Conservation (phyloP, 2,329 filamentous ascomycete genomes). For the Diaporthe nobilis region DNA sequence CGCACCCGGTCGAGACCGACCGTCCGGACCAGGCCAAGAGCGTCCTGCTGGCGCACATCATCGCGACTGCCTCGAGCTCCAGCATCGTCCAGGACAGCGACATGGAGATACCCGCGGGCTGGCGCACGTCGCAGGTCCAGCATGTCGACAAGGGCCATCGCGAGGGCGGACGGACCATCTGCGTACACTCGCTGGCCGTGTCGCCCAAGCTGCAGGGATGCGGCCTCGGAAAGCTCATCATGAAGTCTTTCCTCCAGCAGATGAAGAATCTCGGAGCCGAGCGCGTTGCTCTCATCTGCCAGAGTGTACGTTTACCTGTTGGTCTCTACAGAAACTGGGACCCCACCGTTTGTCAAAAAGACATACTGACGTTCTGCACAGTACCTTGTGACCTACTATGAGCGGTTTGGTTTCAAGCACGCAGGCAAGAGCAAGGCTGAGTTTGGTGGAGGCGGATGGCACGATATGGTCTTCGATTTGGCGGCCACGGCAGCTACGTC, state of each 20-base stretch:
- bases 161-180: conserved; percentile 80
- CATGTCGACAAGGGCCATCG: conserved; percentile 75
- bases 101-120: conserved; percentile 81
- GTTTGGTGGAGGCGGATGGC: conserved; percentile 86
- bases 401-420: conserved; percentile 80
- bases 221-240: conserved; percentile 79
- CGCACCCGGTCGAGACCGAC: conserved; percentile 72
- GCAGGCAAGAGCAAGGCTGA: conserved; percentile 77
- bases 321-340: conserved; percentile 28
- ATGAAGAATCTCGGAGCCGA: conserved; percentile 80
- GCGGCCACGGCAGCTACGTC: conserved; percentile 23
- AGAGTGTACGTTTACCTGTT: conserved; percentile 66
- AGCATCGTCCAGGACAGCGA: conserved; percentile 78
- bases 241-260: conserved; percentile 83
- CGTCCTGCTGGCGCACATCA: conserved; percentile 82
- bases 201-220: conserved; percentile 81
- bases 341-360: background rate
- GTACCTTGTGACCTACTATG: conserved; percentile 81
- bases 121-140: conserved; percentile 65
- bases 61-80: conserved; percentile 79
- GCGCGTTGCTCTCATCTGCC: conserved; percentile 81
- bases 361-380: conserved; percentile 47
- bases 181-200: conserved; percentile 86
- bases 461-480: conserved; percentile 75
- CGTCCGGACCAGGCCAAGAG: conserved; percentile 68